Evolutionary conservation across 495 filamentous ascomycete genomes (phyloP).

Genomic region (Aspergillus saccharolyticus): DNA sequence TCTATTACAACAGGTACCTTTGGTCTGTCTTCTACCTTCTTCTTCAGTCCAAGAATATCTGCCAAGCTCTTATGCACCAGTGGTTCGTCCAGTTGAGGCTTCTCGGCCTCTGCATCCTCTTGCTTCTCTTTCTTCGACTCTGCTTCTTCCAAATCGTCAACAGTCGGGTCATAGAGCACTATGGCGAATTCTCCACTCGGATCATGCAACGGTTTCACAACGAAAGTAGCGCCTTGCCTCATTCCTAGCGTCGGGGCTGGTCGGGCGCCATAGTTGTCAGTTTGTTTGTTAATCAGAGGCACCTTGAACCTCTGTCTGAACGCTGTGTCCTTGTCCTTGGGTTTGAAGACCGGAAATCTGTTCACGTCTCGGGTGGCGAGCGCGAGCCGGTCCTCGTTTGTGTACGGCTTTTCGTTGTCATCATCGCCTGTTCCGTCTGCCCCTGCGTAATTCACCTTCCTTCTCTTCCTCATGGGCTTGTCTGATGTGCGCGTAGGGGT

Average conservation of each 20-base stretch:
- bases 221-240: conserved; percentile 74
- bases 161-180: conserved; percentile 89
- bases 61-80: conserved; percentile 89
- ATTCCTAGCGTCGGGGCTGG: conserved; percentile 84
- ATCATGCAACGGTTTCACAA: conserved; percentile 89
- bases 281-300: conserved; percentile 77
- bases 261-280: conserved; percentile 63
- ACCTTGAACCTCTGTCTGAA: conserved; percentile 83
- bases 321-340: conserved; percentile 77
- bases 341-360: conserved; percentile 82
- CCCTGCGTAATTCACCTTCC: conserved; percentile 85
- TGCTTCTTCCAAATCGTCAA: conserved; percentile 72
- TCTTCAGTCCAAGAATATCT: conserved; percentile 93
- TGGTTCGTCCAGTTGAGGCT: conserved; percentile 67
- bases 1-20: conserved; percentile 97
- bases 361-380: conserved; percentile 86
- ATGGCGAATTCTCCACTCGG: conserved; percentile 95
- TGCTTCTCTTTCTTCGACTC: conserved; percentile 48
- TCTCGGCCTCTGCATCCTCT: conserved; percentile 43
- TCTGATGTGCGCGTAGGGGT: conserved; percentile 65
- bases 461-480: conserved; percentile 77
- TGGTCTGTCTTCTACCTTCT: conserved; percentile 72
- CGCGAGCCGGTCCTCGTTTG: conserved; percentile 81
- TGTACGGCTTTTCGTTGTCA: conserved; percentile 73
- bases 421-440: conserved; percentile 66